phyloP scores from a whole-genome alignment of 352 stramenopile genomes.

The Aphanomyces stellatus region DNA sequence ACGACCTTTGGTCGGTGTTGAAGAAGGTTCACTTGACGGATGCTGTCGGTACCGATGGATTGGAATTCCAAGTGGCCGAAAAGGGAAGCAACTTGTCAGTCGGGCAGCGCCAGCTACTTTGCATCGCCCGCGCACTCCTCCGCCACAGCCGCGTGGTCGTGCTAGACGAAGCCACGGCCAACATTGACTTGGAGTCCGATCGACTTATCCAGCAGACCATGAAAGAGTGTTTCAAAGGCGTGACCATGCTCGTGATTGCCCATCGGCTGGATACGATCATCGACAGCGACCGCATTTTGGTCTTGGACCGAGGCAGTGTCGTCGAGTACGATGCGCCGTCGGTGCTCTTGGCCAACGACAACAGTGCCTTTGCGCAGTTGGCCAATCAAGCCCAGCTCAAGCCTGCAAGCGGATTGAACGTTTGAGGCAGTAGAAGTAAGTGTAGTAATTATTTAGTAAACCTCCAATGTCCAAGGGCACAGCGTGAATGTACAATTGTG shows the following conservation, averaged over 20 bases:
- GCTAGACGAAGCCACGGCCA: constrained; percentile 93
- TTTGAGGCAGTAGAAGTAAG: too few species aligned
- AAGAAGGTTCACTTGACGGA: constrained; percentile 32
- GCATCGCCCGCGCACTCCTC: constrained; percentile 90
- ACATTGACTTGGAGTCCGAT: constrained; percentile 86
- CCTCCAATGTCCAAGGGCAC: too few species aligned
- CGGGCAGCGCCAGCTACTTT: constrained; percentile 93
- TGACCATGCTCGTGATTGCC: constrained; percentile 94
- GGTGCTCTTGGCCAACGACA: constrained; percentile 62
- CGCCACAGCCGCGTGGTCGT: constrained; percentile 84
- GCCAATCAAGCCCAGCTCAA: not conserved
- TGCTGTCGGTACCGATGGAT: constrained; percentile 28
- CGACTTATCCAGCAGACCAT: constrained; percentile 73
- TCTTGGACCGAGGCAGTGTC: constrained; percentile 91
- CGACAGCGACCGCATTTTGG: constrained; percentile 93
- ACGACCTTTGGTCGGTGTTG: constrained; percentile 35
- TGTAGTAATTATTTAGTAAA: too few species aligned
- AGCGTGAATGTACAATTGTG: too few species aligned
- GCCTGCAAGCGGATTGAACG: too few species aligned
- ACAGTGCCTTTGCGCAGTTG: constrained; percentile 43
- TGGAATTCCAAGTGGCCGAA: constrained; percentile 85
- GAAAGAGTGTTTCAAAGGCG: constrained; percentile 61
- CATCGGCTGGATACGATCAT: constrained; percentile 97
- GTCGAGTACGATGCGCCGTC: constrained; percentile 81
- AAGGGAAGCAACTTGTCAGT: constrained; percentile 92